phyloP scores from a whole-genome alignment of 1,284 basidiomycete genomes.

The Ceratobasidium sp. region DNA sequence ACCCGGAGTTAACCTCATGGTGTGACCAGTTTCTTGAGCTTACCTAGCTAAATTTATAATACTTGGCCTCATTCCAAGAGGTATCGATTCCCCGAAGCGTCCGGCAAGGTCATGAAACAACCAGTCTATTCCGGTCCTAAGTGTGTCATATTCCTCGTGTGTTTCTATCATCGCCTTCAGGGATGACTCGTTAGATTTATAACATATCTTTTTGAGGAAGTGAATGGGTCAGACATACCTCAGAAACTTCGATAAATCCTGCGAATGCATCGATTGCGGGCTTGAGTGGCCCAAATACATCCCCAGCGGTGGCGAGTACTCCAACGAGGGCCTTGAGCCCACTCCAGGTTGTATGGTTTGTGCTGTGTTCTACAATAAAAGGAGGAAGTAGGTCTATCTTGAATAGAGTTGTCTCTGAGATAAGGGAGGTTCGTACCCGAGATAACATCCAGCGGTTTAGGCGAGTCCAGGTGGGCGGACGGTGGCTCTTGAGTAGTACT shows the following conservation, averaged over 20 bases:
- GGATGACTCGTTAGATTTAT: not conserved
- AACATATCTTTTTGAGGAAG: not conserved
- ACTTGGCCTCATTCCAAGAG: not conserved
- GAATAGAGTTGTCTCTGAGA: too few relatives aligned
- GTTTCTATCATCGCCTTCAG: not conserved
- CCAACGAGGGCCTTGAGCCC: not conserved
- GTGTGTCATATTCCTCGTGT: constrained; percentile 11
- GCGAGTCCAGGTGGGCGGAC: too few relatives aligned
- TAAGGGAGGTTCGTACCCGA: too few relatives aligned
- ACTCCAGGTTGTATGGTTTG: not conserved
- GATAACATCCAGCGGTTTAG: too few relatives aligned
- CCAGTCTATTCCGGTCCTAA: not conserved
- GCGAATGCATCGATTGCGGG: not conserved
- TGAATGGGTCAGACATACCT: not conserved
- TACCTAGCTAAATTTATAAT: too few relatives aligned
- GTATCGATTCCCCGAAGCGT: not conserved
- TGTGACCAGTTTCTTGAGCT: not conserved
- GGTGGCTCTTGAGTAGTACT: too few relatives aligned
- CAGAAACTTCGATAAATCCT: not conserved
- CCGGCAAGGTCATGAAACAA: not conserved
- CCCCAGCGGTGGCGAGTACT: not conserved
- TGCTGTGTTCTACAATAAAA: not conserved
- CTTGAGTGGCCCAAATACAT: constrained; percentile 6
- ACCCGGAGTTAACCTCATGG: too few relatives aligned
- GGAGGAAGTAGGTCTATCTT: too few relatives aligned